phyloP scores from a whole-genome alignment of 768 basidiomycete species.

The Phylloporus arenicola region DNA sequence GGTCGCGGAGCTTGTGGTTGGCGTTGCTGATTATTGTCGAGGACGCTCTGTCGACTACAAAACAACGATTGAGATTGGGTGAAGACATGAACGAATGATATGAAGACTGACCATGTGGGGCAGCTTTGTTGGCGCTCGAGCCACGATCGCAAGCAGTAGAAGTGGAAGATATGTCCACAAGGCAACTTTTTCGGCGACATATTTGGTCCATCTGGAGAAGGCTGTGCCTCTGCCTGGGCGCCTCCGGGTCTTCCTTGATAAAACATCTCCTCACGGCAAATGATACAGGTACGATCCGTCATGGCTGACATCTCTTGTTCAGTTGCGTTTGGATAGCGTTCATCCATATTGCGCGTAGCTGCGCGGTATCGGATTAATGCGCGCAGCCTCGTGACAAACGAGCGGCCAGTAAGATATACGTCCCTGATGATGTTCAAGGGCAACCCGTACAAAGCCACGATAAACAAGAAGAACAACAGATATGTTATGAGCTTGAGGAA shows the following conservation, averaged over 20 bases:
- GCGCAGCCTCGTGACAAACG: constrained; percentile 81
- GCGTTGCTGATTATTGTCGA: constrained; percentile 45
- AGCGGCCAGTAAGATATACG: constrained; percentile 91
- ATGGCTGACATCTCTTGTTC: constrained; percentile 74
- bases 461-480: constrained; percentile 88
- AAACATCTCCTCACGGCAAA: constrained; percentile 95
- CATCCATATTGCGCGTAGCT: constrained; percentile 95
- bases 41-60: constrained; percentile 67
- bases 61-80: constrained; percentile 3
- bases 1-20: constrained; percentile 22
- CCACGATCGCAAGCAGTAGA: constrained; percentile 96
- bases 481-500: constrained; percentile 92
- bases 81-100: neutral
- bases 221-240: constrained; percentile 16
- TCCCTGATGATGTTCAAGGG: constrained; percentile 96
- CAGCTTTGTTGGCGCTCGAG: constrained; percentile 98
- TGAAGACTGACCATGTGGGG: constrained; percentile 80
- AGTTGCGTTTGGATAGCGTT: constrained; percentile 89
- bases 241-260: constrained; percentile 31
- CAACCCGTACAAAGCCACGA: constrained; percentile 90
- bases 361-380: constrained; percentile 90
- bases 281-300: constrained; percentile 93
- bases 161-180: constrained; percentile 98
- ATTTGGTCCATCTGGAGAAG: constrained; percentile 66
- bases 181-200: constrained; percentile 95